These are phyloP conservation scores for Gentiana dahurica DNA, from an alignment of 257 asterid genomes.

Conservation along the genomic window DNA sequence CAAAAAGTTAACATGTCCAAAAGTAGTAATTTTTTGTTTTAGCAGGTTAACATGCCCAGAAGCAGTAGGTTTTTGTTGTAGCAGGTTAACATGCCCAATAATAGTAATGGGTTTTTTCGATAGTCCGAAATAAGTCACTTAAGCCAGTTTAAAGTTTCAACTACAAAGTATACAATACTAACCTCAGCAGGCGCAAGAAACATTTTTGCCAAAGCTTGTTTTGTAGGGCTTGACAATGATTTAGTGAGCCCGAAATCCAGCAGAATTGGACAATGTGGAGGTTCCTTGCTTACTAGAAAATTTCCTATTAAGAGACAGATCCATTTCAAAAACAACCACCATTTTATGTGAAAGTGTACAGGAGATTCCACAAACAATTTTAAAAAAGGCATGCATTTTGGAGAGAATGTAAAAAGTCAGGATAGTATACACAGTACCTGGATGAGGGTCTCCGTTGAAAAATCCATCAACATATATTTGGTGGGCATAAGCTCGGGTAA, in stretches of 20 bases:
- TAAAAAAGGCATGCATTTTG: neutral
- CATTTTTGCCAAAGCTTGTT: conserved; percentile 94
- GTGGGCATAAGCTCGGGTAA: conserved; percentile 97
- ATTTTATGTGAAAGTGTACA: neutral
- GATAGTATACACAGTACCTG: conserved; percentile 40
- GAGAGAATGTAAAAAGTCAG: too few relatives aligned
- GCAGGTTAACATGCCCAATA: too few relatives aligned
- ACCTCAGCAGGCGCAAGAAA: conserved; percentile 98
- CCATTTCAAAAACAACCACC: conserved; percentile 13
- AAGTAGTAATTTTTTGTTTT: too few relatives aligned
- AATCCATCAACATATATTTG: conserved; percentile 96
- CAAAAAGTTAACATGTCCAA: too few relatives aligned
- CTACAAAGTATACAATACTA: conserved; percentile 13
- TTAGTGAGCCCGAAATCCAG: conserved; percentile 98
- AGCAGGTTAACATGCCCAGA: too few relatives aligned
- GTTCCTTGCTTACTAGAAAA: conserved; percentile 89
- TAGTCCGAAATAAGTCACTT: too few relatives aligned
- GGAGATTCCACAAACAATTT: neutral
- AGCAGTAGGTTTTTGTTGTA: too few relatives aligned
- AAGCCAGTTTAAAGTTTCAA: too few relatives aligned
- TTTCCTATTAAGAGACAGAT: conserved; percentile 44
- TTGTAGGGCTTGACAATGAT: conserved; percentile 54
- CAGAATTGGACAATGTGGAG: conserved; percentile 90
- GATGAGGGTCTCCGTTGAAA: conserved; percentile 99
- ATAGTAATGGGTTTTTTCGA: neutral